A percentile compares a stretch with the other conserved stretches of the same genome.
Evolutionary conservation across 1,284 basidiomycete species (phyloP).

Genomic region (Cryptococcus floricola): DNA sequence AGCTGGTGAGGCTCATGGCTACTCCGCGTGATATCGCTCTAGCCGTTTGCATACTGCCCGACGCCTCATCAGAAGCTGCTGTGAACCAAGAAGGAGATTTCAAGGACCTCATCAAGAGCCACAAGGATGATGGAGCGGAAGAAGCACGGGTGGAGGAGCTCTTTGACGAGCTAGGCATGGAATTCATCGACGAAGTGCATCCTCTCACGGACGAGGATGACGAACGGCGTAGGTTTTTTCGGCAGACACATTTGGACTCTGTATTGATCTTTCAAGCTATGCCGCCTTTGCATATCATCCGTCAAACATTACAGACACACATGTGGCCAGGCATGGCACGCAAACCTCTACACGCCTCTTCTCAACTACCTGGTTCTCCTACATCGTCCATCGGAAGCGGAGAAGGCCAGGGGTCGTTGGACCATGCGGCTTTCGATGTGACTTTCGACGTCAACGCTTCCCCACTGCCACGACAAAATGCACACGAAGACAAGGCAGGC

Average conservation of each 20-base stretch:
- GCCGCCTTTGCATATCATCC: constrained; percentile 30
- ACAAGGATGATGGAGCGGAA: not conserved
- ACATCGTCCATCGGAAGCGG: not conserved
- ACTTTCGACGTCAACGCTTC: not conserved
- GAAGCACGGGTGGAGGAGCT: constrained; percentile 13
- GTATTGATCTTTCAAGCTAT: constrained; percentile 18
- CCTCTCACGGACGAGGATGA: constrained; percentile 36
- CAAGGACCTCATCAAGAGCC: not conserved
- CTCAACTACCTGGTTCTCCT: constrained; percentile 3
- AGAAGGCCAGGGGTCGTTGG: not conserved
- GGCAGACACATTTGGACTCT: not conserved
- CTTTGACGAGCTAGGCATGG: constrained; percentile 40
- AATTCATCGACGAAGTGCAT: constrained; percentile 36
- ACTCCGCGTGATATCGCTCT: constrained; percentile 39
- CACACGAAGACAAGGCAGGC: not conserved
- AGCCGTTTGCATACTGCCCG: constrained; percentile 20
- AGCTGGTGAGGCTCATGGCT: constrained; percentile 23
- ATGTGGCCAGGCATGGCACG: constrained; percentile 44
- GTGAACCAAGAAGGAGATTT: not conserved
- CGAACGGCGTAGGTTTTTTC: constrained; percentile 35
- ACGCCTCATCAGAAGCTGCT: not conserved
- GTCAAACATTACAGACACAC: constrained; percentile 45
- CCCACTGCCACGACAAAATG: not conserved
- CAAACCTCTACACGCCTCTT: constrained; percentile 9
- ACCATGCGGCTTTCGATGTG: not conserved